Conservation (phyloP, 768 basidiomycete genomes). For the Pulveroboletus sp. region DNA sequence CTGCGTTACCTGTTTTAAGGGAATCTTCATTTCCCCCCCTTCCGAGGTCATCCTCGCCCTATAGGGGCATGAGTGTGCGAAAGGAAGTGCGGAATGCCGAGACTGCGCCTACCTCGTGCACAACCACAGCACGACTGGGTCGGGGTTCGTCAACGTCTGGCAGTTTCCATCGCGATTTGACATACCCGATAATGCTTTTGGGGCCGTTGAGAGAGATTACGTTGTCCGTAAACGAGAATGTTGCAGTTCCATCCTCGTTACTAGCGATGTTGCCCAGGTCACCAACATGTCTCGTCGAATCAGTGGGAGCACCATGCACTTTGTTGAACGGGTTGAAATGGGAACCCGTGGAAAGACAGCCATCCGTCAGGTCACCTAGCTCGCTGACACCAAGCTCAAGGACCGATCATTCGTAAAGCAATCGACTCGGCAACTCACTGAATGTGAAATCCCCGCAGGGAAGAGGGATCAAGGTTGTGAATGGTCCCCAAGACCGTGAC, state of each 20-base stretch:
- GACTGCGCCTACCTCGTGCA: conserved; percentile 55
- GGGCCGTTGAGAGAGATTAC: conserved; percentile 67
- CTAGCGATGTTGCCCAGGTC: conserved; percentile 74
- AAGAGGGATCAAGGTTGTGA: conserved; percentile 53
- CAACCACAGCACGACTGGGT: conserved; percentile 63
- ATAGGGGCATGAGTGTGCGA: conserved; percentile 8
- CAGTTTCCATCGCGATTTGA: conserved; percentile 1
- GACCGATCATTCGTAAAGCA: conserved; percentile 22
- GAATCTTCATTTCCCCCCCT: conserved; percentile 64
- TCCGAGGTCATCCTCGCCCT: conserved; percentile 83
- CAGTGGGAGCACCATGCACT: conserved; percentile 63
- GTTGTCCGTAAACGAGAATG: conserved; percentile 56
- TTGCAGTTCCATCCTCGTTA: conserved; percentile 55
- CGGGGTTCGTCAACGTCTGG: neutral
- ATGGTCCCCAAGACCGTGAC: conserved; percentile 65
- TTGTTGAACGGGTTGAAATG: conserved; percentile 75
- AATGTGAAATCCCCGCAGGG: conserved; percentile 74
- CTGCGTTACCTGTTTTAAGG: conserved; percentile 76
- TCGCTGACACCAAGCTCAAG: conserved; percentile 9
- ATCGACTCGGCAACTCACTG: conserved; percentile 49
- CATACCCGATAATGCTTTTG: conserved; percentile 67
- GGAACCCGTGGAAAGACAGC: conserved; percentile 64
- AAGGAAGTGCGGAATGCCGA: neutral
- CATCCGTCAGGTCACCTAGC: conserved; percentile 63
- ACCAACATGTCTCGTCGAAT: conserved; percentile 63